Evolutionary conservation across 768 basidiomycete species (phyloP), one percentile per base, ranked within the genome.

Genomic region (Cytidiella melzeri): DNA sequence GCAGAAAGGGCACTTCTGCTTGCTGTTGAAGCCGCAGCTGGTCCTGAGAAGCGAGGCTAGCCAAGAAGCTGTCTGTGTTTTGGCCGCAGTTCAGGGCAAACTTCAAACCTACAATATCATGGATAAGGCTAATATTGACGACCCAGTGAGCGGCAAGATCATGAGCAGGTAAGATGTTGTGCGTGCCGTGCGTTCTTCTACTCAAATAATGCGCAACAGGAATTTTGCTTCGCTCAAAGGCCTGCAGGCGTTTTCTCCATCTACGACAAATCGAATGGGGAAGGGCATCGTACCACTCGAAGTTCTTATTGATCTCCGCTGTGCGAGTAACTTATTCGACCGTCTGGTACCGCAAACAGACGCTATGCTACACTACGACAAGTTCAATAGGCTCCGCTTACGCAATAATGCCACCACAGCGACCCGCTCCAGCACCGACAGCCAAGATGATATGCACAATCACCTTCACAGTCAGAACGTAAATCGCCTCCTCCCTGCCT

Each of bases 11-110:
- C 80, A 92, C 60, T 86, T 87, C 63, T 87, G 88, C 60, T 73
- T 92, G n/a, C 74, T 97, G 27, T 69, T 95, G 51, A 93, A 93
- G 59, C 92, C 94, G 11, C 94, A 98, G 61, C 79, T 98, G 45
- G 81, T 92, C 9, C 68, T 96, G 23, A 73, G 79, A 18, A 87
- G 82, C 52, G 79, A 84, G 34, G 63, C 71, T 15, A 62, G 64
- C 41, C 66, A 71, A 25, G 79, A 79, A 13, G 15, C 83, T 1
- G 79, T 81, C 25, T 77, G 88, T 43, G 77, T 95, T 20, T 64
- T 87, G 4, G 83, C 91, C 13, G 86, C 92, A 23, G 79, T 86
- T 27, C 85, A 89, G 57, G 83, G 87, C 6, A 87, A 84, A 55
- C 69, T 92, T 49, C 84, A 86, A 63, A 79, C 79, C 2, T 92